Base-by-base conservation (phyloP, 306 rosid genomes). In the Lathyrus aphaca region DNA sequence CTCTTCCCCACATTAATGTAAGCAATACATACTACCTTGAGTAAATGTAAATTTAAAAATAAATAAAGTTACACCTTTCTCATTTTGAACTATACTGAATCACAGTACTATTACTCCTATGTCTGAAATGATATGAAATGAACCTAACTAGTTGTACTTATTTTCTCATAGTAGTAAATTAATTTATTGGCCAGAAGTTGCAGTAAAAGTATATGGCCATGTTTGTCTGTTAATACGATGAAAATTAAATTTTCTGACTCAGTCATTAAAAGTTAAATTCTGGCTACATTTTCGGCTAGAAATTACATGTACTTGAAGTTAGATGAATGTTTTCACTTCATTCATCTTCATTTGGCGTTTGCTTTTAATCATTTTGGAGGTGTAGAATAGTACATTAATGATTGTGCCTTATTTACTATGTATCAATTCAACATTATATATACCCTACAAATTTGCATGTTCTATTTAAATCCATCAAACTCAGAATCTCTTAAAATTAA, bases 291-390 rank as follows among this genome's bases (percentile, higher is more conserved):
- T 37, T 54, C 80, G 77, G 85, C 85, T 77, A 57, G 67, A 74
- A 81, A 73, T 73, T 42, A 72, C 38, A 60, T 4, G 69, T 5
- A 64, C 37, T 51, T 64, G 45, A 17, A 38, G 77, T 45, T 79
- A 59, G 67, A 35, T 19, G 17, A 10, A 55, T 58, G 4, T 51
- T 51, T 18, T 10, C 27, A 18, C n/a, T 19, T 51, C 57, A 10
- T 18, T 12, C 4, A 17, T 49, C 10, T 49, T 55, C 44, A 71
- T 75, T 75, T 14, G 79, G 81, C 79, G 76, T 69, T 69, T 72
- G 84, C 79, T 79, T 75, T 82, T 72, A 79, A 21, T 76, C 64
- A 27, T 72, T 72, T 3, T 10, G 54, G 73, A 67, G 79, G 84
- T 64, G 84, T 83, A 79, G 84, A 79, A 8, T 1, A 63, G 23